phyloP scores from a whole-genome alignment of 768 basidiomycete genomes.

The Terana coerulea region DNA sequence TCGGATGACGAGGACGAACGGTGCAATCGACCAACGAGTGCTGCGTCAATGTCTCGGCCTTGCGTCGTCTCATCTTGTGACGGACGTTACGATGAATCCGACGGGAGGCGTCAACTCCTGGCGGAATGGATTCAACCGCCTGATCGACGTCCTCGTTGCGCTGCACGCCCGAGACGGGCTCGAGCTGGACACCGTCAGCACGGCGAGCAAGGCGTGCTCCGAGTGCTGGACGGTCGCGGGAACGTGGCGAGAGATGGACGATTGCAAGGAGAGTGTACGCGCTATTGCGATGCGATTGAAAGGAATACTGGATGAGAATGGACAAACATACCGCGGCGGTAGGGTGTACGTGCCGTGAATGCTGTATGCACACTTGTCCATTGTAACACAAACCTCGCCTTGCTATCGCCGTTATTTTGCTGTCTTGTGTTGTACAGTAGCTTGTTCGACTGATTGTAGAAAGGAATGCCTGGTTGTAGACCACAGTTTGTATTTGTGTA shows the following conservation, averaged over 20 bases:
- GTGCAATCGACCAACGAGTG: conserved; percentile 54
- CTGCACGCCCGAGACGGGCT: conserved; percentile 65
- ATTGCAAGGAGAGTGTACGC: conserved; percentile 58
- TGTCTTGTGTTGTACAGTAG: neutral
- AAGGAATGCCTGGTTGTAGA: neutral
- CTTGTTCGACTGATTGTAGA: neutral
- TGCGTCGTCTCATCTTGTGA: conserved; percentile 74
- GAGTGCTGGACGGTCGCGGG: conserved; percentile 78
- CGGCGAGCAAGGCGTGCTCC: conserved; percentile 65
- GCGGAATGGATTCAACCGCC: conserved; percentile 60
- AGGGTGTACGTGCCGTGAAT: conserved; percentile 33
- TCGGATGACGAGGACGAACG: conserved; percentile 42
- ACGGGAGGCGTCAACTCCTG: conserved; percentile 56
- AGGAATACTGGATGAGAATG: conserved; percentile 50
- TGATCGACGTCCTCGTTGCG: conserved; percentile 71
- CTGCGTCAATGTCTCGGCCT: conserved; percentile 65
- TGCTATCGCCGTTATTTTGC: neutral
- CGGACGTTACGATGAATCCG: conserved; percentile 65
- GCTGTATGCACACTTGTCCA: neutral
- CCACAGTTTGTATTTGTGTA: neutral
- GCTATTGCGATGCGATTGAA: conserved; percentile 61
- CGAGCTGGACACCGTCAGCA: conserved; percentile 73
- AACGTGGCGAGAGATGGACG: conserved; percentile 64
- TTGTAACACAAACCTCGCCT: neutral
- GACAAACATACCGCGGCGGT: conserved; percentile 37